phyloP scores from a whole-genome alignment of 2,329 filamentous ascomycete species.

The Clonostachys chloroleuca region DNA sequence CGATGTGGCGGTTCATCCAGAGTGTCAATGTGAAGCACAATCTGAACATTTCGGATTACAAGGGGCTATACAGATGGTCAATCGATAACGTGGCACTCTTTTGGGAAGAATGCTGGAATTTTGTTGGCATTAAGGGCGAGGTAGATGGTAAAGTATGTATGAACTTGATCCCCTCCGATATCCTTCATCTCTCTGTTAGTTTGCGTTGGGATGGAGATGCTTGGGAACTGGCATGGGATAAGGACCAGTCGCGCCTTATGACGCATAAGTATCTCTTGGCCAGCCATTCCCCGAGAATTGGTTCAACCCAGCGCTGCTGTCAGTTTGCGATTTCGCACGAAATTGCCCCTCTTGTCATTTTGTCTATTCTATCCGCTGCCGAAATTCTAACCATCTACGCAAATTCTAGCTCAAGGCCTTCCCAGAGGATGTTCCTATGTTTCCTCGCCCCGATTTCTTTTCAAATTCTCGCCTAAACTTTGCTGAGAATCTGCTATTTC shows the following conservation, averaged over 20 bases:
- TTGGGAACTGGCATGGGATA: no score
- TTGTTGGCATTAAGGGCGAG: slow-evolving; percentile 65
- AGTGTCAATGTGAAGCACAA: slow-evolving; percentile 64
- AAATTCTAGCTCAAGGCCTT: slow-evolving; percentile 41
- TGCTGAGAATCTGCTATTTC: slow-evolving; percentile 90
- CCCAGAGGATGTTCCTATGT: slow-evolving; percentile 65
- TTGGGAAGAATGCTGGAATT: slow-evolving; percentile 84
- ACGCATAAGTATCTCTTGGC: no score
- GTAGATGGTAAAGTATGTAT: background rate
- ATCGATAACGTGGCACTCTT: slow-evolving; percentile 70
- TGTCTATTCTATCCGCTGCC: no score
- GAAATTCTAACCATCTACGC: no score
- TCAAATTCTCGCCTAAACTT: slow-evolving; percentile 78
- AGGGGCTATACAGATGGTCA: slow-evolving; percentile 82
- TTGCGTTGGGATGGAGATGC: no score
- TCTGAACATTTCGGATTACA: slow-evolving; percentile 60
- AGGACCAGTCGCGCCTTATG: no score
- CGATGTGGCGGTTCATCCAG: slow-evolving; percentile 69
- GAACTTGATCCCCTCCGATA: no score
- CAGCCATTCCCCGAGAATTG: no score
- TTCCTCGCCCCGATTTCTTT: slow-evolving; percentile 86
- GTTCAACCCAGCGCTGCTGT: no score
- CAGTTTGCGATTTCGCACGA: no score
- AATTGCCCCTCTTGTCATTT: no score
- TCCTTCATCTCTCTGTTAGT: no score